Evolutionary conservation across 2,329 filamentous ascomycete genomes (phyloP), one percentile per base, ranked within the genome.

Genomic region (Aureobasidium musti): DNA sequence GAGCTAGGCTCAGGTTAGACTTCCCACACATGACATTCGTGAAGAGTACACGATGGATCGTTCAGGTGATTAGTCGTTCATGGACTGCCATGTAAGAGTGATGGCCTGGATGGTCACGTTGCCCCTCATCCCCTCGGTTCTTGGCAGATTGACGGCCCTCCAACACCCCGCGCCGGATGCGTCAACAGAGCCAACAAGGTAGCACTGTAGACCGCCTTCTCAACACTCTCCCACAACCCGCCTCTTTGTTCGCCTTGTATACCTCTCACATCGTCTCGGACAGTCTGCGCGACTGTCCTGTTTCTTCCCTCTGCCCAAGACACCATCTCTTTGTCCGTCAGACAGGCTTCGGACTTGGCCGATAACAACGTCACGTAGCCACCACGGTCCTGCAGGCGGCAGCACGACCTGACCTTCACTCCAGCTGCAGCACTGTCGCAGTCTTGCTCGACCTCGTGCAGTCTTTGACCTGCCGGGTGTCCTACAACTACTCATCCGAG

Each of bases 211-310:
- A 59, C 56, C 56, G 56, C 56, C 21, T 41, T 56, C 53, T 45
- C 37, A 37, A 59, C 39, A 21, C 49, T 52, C 49, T 52, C 3
- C 17, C 49, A 52, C 28, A 19, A 37, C 57, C 59, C 10, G 30
- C 43, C 59, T 50, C 45, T 61, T 61, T 61, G 43, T 61, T 49
- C 30, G 43, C 14, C 30, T 41, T 21, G 43, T 61, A 47, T 35
- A 63, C 45, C 33, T 39, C 47, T 52, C n/a, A 33, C 14, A 63
- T 52, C 43, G 21, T 43, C 35, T 64, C 61, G 49, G 33, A 54
- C 61, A 64, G 49, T 54, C 61, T 64, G 14, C n/a, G 61, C 61
- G 61, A 64, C 61, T 64, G 61, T 53, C 30, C 47, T 26, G 10
- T 41, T 5, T 30, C 59, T 8, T 23, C 17, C 28, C 8, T 39